Evolutionary conservation across 371 early-diverging fungal genomes (phyloP).

Genomic region (Mortierella sp.): DNA sequence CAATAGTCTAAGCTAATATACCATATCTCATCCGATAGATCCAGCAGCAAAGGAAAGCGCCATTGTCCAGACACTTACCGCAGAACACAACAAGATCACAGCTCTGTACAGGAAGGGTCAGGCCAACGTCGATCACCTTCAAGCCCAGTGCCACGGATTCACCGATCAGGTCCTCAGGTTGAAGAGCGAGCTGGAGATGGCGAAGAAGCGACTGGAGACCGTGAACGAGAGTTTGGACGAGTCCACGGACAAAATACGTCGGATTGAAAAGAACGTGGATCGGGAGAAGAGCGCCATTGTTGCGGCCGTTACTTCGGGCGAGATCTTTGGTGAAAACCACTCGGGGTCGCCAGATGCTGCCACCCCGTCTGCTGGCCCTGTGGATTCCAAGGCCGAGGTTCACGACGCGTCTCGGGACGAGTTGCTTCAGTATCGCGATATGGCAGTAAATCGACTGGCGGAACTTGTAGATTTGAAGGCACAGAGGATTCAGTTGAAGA

Average conservation of each 20-base stretch:
- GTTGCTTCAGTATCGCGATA: slow-evolving; percentile 59
- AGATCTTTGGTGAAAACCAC: slow-evolving; percentile 54
- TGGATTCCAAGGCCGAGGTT: slow-evolving; percentile 25
- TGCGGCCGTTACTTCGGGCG: slow-evolving; percentile 48
- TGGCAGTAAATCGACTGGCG: slow-evolving; percentile 66
- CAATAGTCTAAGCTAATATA: background rate
- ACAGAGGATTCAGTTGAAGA: slow-evolving; percentile 62
- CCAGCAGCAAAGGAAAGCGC: slow-evolving; percentile 31
- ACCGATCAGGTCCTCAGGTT: slow-evolving; percentile 43
- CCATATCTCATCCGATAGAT: slow-evolving; percentile 16
- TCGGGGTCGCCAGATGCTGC: slow-evolving; percentile 25
- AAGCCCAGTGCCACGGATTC: slow-evolving; percentile 40
- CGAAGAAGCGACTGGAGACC: slow-evolving; percentile 41
- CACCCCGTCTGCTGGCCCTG: slow-evolving; percentile 26
- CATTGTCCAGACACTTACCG: slow-evolving; percentile 26
- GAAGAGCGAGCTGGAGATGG: slow-evolving; percentile 40
- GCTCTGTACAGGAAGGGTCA: slow-evolving; percentile 38
- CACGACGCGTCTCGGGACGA: slow-evolving; percentile 52
- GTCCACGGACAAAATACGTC: slow-evolving; percentile 38
- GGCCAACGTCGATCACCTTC: slow-evolving; percentile 40
- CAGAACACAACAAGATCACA: slow-evolving; percentile 36
- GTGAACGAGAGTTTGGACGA: slow-evolving; percentile 40
- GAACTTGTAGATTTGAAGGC: slow-evolving; percentile 69
- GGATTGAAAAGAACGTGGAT: slow-evolving; percentile 34
- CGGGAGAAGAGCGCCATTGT: slow-evolving; percentile 49